phyloP scores from a whole-genome alignment of 371 early-diverging fungal species.

The Choanephora cucurbitarum region DNA sequence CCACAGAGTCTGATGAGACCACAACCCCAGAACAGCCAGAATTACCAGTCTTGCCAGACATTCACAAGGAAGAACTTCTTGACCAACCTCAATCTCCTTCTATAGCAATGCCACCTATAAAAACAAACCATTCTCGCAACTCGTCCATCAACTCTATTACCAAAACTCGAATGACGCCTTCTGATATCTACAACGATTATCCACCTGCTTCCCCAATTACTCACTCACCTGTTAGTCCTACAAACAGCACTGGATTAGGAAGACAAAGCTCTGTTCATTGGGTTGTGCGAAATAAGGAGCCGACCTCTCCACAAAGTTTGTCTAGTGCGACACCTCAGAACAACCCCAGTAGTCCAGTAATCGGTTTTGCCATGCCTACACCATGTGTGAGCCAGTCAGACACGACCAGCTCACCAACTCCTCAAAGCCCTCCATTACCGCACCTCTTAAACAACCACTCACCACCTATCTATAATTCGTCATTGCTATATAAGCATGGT shows the following conservation, averaged over 20 bases:
- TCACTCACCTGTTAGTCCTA: neutral
- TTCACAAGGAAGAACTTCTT: too few relatives aligned
- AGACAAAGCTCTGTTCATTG: constrained; percentile 6
- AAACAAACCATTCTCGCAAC: neutral
- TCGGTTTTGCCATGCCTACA: neutral
- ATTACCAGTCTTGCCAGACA: too few relatives aligned
- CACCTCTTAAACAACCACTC: neutral
- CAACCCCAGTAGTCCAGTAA: neutral
- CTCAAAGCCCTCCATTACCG: neutral
- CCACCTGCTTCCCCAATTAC: neutral
- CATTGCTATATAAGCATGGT: neutral
- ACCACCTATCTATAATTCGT: neutral
- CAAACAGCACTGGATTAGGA: constrained; percentile 3
- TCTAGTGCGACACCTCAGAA: neutral
- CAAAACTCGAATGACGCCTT: neutral
- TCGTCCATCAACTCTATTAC: neutral
- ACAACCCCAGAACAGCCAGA: neutral
- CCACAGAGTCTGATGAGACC: neutral
- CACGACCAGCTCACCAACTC: neutral
- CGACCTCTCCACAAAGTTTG: neutral
- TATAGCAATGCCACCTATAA: too few relatives aligned
- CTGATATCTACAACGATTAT: neutral
- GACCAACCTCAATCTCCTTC: neutral
- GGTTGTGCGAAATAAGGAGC: constrained; percentile 7
- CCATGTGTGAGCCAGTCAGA: neutral